phyloP scores from a whole-genome alignment of 176 grass and related monocot species.

The Pontederia paniculata region DNA sequence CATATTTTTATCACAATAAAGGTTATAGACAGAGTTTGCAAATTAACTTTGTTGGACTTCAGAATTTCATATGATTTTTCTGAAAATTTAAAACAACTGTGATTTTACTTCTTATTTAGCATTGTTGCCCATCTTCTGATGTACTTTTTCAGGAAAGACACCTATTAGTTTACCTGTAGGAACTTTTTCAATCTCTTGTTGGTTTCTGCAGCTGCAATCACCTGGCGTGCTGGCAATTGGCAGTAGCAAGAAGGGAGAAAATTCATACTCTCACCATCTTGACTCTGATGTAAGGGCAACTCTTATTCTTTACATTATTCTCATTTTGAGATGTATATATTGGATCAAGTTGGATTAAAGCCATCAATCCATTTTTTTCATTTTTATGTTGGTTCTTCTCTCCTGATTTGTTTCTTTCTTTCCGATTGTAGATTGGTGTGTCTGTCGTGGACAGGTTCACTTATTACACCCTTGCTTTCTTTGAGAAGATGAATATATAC shows the following conservation, averaged over 20 bases:
- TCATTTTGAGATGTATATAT: background rate
- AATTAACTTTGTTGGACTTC: too few species aligned
- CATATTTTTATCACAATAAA: too few species aligned
- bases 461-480: conserved; percentile 93
- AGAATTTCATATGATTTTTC: too few species aligned
- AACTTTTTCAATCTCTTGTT: background rate
- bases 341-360: background rate
- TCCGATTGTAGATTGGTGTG: conserved; percentile 68
- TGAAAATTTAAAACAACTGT: too few species aligned
- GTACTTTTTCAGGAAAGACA: too few species aligned
- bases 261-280: conserved; percentile 98
- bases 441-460: conserved; percentile 99
- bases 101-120: too few species aligned
- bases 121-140: too few species aligned
- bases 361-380: conserved; percentile 6
- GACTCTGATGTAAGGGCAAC: conserved; percentile 80
- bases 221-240: conserved; percentile 89
- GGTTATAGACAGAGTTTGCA: too few species aligned
- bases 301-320: background rate
- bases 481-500: conserved; percentile 98
- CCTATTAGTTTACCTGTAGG: background rate
- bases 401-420: conserved; percentile 16
- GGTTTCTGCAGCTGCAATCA: conserved; percentile 70
- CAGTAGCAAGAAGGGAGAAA: conserved; percentile 98
- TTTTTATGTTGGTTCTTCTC: conserved; percentile 8